Conservation (phyloP, 306 rosid genomes). For the Prunus mongolica region DNA sequence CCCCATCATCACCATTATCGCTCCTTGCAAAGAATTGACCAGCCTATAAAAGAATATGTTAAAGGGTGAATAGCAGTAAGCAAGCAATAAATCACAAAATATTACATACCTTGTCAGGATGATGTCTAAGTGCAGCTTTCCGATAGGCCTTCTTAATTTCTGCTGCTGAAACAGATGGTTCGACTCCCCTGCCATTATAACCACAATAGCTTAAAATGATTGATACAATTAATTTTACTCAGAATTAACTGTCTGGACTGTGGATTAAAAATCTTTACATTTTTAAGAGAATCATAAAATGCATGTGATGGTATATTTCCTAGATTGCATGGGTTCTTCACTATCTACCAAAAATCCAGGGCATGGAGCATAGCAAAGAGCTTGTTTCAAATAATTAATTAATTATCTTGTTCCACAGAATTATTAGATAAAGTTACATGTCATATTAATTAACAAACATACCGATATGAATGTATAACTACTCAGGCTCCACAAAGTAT, state of each 20-base stretch:
- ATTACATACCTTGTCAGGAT: slow-evolving; percentile 84
- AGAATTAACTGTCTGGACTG: background rate
- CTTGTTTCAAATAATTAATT: background rate
- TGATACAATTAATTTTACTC: slow-evolving; percentile 10
- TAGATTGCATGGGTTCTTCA: background rate
- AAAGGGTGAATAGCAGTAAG: background rate
- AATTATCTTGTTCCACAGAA: background rate
- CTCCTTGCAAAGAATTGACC: slow-evolving; percentile 75
- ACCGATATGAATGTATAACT: no score
- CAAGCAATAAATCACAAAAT: slow-evolving; percentile 8
- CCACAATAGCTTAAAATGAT: slow-evolving; percentile 21
- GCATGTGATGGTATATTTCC: background rate
- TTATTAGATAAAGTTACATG: background rate
- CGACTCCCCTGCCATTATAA: slow-evolving; percentile 76
- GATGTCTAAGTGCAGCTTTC: slow-evolving; percentile 97
- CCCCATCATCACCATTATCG: slow-evolving; percentile 70
- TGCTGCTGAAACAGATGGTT: slow-evolving; percentile 70
- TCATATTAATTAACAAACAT: background rate
- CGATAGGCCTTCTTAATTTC: slow-evolving; percentile 97
- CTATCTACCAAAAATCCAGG: background rate
- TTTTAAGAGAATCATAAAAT: background rate
- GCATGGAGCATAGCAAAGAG: background rate
- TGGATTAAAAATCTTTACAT: slow-evolving; percentile 1
- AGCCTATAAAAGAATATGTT: slow-evolving; percentile 55
- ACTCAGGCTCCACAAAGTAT: background rate